A percentile compares a stretch with the other conserved stretches of the same genome.
Conservation (phyloP, 768 basidiomycete genomes). For the Termitomyces sp. region DNA sequence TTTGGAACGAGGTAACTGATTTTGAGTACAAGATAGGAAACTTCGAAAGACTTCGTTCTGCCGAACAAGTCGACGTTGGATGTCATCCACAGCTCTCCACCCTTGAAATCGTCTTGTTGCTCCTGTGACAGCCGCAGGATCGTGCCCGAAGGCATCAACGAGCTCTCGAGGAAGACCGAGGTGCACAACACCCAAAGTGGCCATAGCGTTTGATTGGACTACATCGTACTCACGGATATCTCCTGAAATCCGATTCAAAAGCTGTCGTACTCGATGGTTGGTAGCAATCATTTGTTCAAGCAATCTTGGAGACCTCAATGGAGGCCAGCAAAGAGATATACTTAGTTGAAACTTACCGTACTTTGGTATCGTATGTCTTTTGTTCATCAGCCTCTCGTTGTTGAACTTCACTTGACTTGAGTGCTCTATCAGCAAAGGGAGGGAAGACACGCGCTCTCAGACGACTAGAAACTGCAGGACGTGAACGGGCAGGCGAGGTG, state of each 20-base stretch:
- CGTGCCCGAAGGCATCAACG: constrained; percentile 69
- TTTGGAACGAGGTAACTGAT: constrained; percentile 20
- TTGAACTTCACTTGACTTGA: constrained; percentile 23
- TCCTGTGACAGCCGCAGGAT: constrained; percentile 72
- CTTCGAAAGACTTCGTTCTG: constrained; percentile 51
- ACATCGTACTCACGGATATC: constrained; percentile 63
- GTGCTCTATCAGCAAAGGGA: constrained; percentile 19
- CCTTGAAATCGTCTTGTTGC: constrained; percentile 55
- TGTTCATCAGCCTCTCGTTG: constrained; percentile 41
- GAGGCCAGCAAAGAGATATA: background rate
- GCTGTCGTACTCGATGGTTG: constrained; percentile 64
- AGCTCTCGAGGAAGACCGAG: constrained; percentile 57
- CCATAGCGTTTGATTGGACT: constrained; percentile 47
- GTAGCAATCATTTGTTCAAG: constrained; percentile 54
- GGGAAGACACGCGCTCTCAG: constrained; percentile 24
- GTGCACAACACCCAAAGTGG: constrained; percentile 42
- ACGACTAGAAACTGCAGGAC: constrained; percentile 25
- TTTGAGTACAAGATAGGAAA: constrained; percentile 34
- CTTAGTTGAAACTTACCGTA: constrained; percentile 35
- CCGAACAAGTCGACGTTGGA: constrained; percentile 53
- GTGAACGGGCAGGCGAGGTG: constrained; percentile 18
- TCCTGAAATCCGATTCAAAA: constrained; percentile 59
- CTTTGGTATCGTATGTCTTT: constrained; percentile 52
- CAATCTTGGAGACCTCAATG: constrained; percentile 33
- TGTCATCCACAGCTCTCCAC: constrained; percentile 76